Conservation (phyloP, 257 asterid species). For the Orobanche coerulescens region DNA sequence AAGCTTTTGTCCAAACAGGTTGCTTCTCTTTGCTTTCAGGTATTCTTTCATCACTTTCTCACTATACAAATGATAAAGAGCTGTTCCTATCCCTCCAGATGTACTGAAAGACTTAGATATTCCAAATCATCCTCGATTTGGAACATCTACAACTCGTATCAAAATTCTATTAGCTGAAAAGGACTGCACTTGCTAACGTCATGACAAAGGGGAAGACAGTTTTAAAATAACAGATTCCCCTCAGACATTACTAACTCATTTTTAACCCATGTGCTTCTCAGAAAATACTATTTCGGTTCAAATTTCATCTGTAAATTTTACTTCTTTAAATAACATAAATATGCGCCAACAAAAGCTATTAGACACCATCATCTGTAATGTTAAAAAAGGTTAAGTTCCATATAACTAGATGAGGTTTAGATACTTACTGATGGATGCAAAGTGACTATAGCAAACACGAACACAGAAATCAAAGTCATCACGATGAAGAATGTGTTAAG, state of each 20-base stretch:
- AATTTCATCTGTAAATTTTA: slow-evolving; percentile 1
- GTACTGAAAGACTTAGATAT: neutral
- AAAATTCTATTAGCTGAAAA: neutral
- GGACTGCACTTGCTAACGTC: neutral
- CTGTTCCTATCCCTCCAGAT: neutral
- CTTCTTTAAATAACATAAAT: neutral
- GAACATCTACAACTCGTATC: neutral
- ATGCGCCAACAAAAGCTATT: neutral
- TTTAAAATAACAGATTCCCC: neutral
- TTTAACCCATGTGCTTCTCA: neutral
- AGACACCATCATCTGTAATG: neutral
- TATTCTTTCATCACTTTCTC: too few species aligned
- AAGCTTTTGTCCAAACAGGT: neutral
- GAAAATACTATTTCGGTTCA: neutral
- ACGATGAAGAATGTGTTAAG: slow-evolving; percentile 71
- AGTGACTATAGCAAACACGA: slow-evolving; percentile 59
- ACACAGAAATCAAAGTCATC: slow-evolving; percentile 50
- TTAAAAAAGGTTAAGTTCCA: neutral
- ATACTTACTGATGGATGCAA: slow-evolving; percentile 71
- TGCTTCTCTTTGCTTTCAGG: too few species aligned
- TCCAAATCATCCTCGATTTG: neutral
- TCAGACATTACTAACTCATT: neutral
- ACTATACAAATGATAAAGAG: too few species aligned
- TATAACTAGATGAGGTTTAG: slow-evolving; percentile 1
- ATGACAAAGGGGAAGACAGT: neutral